Evolutionary conservation across 2,329 filamentous ascomycete genomes (phyloP).

Genomic region (Clarireedia paspali): DNA sequence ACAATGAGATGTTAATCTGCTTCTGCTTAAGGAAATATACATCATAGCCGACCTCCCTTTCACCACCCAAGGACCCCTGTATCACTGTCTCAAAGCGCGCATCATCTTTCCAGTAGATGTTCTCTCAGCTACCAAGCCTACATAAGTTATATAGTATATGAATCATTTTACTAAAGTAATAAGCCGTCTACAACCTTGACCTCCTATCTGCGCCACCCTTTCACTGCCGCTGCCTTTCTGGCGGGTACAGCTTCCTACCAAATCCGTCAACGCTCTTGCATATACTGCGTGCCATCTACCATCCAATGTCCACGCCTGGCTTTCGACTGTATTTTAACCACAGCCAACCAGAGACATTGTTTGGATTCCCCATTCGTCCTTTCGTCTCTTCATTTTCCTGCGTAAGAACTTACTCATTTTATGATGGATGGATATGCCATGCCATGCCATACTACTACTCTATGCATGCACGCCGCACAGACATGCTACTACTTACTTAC

Average conservation of each 20-base stretch:
- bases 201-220: not conserved
- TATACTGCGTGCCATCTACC: not conserved
- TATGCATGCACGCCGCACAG: not conserved
- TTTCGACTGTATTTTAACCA: not conserved
- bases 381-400: not conserved
- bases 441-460: not conserved
- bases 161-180: too few relatives aligned
- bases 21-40: not conserved
- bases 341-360: not conserved
- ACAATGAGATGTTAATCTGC: not conserved
- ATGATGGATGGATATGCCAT: not conserved
- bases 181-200: not conserved
- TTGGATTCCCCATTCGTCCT: not conserved
- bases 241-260: not conserved
- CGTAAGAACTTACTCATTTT: too few relatives aligned
- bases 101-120: too few relatives aligned
- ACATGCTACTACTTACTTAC: not conserved
- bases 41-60: not conserved
- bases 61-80: not conserved
- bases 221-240: not conserved
- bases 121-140: too few relatives aligned
- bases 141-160: not conserved
- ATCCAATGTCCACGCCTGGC: not conserved
- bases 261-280: conserved; percentile 5
- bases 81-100: not conserved